phyloP scores from a whole-genome alignment of 176 grass and related monocot species.

The Zoysia pacifica region DNA sequence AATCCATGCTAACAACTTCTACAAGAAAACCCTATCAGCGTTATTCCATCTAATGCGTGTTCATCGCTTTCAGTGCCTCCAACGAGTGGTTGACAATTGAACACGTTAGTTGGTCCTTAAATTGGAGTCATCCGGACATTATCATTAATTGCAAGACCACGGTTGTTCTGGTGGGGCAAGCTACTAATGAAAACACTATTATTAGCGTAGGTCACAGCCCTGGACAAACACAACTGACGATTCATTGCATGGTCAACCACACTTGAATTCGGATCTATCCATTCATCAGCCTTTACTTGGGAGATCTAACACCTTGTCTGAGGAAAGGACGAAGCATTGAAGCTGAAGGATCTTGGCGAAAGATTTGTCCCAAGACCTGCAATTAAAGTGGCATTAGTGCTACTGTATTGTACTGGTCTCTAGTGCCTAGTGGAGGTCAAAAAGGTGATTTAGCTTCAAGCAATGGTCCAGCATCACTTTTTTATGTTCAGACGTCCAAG shows the following conservation, averaged over 20 bases:
- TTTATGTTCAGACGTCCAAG: constrained; percentile 33
- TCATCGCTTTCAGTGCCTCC: constrained; percentile 30
- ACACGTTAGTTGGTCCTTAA: constrained; percentile 30
- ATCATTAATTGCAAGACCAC: constrained; percentile 2
- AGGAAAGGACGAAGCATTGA: constrained; percentile 12
- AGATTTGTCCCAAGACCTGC: constrained; percentile 15
- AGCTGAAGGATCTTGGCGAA: constrained; percentile 12
- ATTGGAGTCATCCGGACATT: constrained; percentile 31
- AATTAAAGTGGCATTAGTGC: constrained; percentile 30
- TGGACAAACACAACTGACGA: constrained; percentile 40
- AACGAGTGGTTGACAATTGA: constrained; percentile 36
- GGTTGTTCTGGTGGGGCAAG: constrained; percentile 35
- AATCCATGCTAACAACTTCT: neutral
- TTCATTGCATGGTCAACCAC: constrained; percentile 48
- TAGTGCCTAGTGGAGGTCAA: constrained; percentile 4
- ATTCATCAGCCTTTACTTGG: constrained; percentile 29
- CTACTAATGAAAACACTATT: constrained; percentile 13
- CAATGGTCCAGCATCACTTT: constrained; percentile 24
- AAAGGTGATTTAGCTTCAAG: constrained; percentile 46
- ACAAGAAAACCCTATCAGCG: neutral
- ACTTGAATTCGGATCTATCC: constrained; percentile 25
- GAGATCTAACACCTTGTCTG: constrained; percentile 27
- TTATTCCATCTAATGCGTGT: neutral
- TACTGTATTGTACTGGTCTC: neutral
- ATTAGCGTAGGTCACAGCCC: constrained; percentile 26